Evolutionary conservation across 1,139 yeast species (phyloP).

Genomic region (Pichia terricola): DNA sequence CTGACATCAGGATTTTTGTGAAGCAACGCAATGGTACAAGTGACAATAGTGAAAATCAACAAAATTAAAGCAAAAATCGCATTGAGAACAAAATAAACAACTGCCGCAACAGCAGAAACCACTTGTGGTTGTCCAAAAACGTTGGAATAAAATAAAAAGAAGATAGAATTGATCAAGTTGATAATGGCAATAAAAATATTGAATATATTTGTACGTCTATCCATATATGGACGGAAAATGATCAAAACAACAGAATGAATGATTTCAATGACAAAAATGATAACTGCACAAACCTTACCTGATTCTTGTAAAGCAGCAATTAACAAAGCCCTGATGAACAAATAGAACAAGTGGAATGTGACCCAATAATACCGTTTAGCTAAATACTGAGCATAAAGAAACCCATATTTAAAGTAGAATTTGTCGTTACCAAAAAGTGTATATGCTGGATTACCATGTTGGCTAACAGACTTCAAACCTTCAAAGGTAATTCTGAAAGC

Average conservation of each 20-base stretch:
- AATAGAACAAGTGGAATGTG: constrained; percentile 51
- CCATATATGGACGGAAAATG: constrained; percentile 82
- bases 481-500: constrained; percentile 57
- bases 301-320: constrained; percentile 77
- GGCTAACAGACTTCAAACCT: constrained; percentile 62
- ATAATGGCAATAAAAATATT: constrained; percentile 78
- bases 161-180: constrained; percentile 70
- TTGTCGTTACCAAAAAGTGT: constrained; percentile 76
- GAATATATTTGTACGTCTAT: constrained; percentile 84
- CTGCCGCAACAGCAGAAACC: constrained; percentile 86
- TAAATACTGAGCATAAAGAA: constrained; percentile 81
- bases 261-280: constrained; percentile 69
- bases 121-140: constrained; percentile 77
- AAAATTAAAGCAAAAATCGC: constrained; percentile 82
- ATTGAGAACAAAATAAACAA: constrained; percentile 82
- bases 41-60: constrained; percentile 74
- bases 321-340: constrained; percentile 66
- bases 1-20: constrained; percentile 92
- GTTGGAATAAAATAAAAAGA: constrained; percentile 82
- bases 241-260: constrained; percentile 55
- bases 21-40: constrained; percentile 74
- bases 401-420: constrained; percentile 82
- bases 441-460: constrained; percentile 89
- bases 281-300: constrained; percentile 75
- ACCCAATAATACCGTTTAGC: constrained; percentile 86